Conservation (phyloP, 2,329 filamentous ascomycete genomes). For the Juglanconis sp. region DNA sequence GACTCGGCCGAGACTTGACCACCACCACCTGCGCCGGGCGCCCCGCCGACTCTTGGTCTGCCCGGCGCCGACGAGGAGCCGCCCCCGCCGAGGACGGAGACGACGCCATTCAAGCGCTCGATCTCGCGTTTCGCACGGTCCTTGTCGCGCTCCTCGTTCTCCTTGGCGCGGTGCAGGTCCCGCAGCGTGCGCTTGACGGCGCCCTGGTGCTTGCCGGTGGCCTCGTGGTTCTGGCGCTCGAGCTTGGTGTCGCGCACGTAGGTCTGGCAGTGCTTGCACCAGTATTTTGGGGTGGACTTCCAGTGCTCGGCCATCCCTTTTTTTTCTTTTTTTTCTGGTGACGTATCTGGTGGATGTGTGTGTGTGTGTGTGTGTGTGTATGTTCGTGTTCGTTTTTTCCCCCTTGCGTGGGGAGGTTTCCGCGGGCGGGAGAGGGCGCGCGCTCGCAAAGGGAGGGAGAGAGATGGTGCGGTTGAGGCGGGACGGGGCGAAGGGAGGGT, state of each 20-base stretch:
- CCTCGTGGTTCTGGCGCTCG: constrained; percentile 85
- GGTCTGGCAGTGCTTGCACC: constrained; percentile 94
- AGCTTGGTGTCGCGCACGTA: constrained; percentile 91
- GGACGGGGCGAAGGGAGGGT: too few relatives aligned
- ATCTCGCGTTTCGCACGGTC: constrained; percentile 81
- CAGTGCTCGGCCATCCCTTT: constrained; percentile 87
- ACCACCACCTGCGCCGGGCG: not conserved
- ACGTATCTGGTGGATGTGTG: not conserved
- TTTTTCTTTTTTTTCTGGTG: not conserved
- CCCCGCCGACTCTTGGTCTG: not conserved
- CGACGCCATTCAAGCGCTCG: constrained; percentile 77
- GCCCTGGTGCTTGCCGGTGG: constrained; percentile 79
- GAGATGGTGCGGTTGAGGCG: too few relatives aligned
- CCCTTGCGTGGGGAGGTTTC: too few relatives aligned
- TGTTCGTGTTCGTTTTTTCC: too few relatives aligned
- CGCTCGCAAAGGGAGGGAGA: too few relatives aligned
- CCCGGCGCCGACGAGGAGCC: not conserved
- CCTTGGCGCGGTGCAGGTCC: constrained; percentile 80
- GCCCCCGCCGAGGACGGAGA: constrained; percentile 28
- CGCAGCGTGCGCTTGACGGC: constrained; percentile 86
- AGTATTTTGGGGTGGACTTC: constrained; percentile 97
- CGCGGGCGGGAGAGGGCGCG: too few relatives aligned
- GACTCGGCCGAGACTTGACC: constrained; percentile 43
- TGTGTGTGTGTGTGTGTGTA: not conserved
- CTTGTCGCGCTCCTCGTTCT: constrained; percentile 76